Percentiles rank a stretch among this genome's conserved stretches.
phyloP scores from a whole-genome alignment of 1,284 basidiomycete genomes.

The Tausonia pullulans region DNA sequence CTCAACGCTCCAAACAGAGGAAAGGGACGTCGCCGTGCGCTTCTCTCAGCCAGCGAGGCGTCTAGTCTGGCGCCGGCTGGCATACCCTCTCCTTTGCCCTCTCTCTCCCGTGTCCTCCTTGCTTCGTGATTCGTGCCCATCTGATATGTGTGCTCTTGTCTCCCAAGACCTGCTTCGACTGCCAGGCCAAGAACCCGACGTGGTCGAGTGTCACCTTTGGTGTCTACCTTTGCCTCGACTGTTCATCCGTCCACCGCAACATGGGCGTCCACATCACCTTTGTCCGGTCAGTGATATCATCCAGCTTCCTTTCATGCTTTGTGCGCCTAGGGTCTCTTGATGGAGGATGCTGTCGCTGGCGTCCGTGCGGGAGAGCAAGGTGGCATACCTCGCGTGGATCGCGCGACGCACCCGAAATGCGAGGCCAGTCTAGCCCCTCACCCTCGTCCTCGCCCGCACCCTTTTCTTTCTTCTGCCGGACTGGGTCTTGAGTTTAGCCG shows the following conservation, averaged over 20 bases:
- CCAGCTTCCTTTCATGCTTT: not conserved
- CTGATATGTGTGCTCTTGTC: not conserved
- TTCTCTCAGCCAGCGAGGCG: not conserved
- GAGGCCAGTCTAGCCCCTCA: no score
- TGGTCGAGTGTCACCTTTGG: conserved; percentile 96
- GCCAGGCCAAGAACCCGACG: conserved; percentile 89
- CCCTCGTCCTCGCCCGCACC: not conserved
- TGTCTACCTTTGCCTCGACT: conserved; percentile 96
- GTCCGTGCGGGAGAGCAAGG: no score
- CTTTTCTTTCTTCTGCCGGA: no score
- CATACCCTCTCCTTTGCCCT: not conserved
- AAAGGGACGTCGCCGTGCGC: not conserved
- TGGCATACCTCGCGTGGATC: no score
- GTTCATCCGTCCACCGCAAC: conserved; percentile 89
- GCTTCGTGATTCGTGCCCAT: not conserved
- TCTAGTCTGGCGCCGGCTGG: not conserved
- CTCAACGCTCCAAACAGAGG: not conserved
- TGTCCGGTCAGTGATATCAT: conserved; percentile 56
- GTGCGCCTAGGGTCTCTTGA: not conserved
- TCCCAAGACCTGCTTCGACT: conserved; percentile 85
- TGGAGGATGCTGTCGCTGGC: not conserved
- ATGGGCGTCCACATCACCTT: conserved; percentile 98
- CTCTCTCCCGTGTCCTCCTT: not conserved
- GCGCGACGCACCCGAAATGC: no score
- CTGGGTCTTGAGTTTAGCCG: no score